Percentiles rank a stretch among this genome's conserved stretches.
Conservation (phyloP, 306 rosid species). For the Pyrus pyrifolia region DNA sequence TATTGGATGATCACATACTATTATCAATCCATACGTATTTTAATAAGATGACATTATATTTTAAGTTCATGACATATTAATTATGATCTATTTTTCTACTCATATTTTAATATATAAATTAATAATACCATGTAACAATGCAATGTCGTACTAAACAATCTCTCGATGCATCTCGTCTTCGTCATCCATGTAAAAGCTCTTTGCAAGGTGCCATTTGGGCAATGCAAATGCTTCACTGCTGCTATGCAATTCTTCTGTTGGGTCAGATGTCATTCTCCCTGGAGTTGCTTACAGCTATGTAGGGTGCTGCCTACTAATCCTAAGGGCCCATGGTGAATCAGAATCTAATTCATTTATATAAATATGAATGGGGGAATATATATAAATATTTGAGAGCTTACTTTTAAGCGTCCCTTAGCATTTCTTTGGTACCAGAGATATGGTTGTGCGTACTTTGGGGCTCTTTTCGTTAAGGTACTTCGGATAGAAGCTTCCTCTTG, state of each 20-base stretch:
- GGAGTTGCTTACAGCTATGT: neutral
- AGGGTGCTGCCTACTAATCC: neutral
- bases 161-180: neutral
- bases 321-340: neutral
- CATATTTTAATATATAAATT: too few relatives aligned
- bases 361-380: neutral
- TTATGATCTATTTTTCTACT: too few relatives aligned
- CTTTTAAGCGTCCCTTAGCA: neutral
- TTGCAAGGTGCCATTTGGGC: neutral
- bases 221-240: constrained; percentile 8
- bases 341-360: neutral
- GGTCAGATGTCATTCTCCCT: constrained; percentile 29
- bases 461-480: constrained; percentile 4
- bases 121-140: neutral
- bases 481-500: neutral
- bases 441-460: neutral
- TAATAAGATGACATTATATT: neutral
- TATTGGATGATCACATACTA: neutral
- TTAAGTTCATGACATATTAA: neutral
- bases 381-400: neutral
- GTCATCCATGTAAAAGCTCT: neutral
- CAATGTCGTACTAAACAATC: neutral
- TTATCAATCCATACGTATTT: neutral
- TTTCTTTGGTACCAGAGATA: neutral
- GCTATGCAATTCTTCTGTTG: neutral